Conservation (phyloP, 805 yeast genomes). For the Cyberlindnera mycetangii region DNA sequence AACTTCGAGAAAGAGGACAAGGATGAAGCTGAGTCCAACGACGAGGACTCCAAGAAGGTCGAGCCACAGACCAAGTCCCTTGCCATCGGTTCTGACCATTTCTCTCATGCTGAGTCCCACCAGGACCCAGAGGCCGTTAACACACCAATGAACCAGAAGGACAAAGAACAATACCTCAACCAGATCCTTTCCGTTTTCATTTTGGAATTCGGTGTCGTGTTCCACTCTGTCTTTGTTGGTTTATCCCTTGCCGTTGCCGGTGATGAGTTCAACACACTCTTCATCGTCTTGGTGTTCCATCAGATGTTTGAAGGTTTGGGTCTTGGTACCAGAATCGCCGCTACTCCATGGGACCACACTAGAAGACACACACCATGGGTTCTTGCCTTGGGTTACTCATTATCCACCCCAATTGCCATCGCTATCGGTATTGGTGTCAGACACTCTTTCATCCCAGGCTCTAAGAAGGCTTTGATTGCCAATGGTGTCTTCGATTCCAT, state of each 20-base stretch:
- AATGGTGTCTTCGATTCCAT: slow-evolving; percentile 74
- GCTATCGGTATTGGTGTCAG: slow-evolving; percentile 80
- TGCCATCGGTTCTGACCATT: slow-evolving; percentile 36
- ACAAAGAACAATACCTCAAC: slow-evolving; percentile 48
- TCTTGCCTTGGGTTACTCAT: slow-evolving; percentile 45
- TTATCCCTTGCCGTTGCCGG: slow-evolving; percentile 76
- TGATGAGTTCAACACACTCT: slow-evolving; percentile 67
- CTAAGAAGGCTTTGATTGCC: slow-evolving; percentile 56
- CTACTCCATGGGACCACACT: slow-evolving; percentile 34
- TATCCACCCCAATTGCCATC: slow-evolving; percentile 71
- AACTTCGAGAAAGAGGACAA: slow-evolving; percentile 24
- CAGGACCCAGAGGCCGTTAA: slow-evolving; percentile 42
- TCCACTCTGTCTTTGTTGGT: slow-evolving; percentile 84
- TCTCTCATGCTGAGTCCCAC: slow-evolving; percentile 40
- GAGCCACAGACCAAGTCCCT: slow-evolving; percentile 10
- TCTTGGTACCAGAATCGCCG: slow-evolving; percentile 72
- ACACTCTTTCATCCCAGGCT: slow-evolving; percentile 53
- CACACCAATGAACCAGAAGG: slow-evolving; percentile 34
- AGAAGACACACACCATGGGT: slow-evolving; percentile 56
- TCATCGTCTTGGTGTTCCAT: slow-evolving; percentile 68
- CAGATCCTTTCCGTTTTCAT: slow-evolving; percentile 55
- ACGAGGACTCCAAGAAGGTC: slow-evolving; percentile 7
- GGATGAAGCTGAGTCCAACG: slow-evolving; percentile 22
- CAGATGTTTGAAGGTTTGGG: slow-evolving; percentile 88
- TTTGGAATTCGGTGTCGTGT: slow-evolving; percentile 75